Base-by-base conservation (phyloP, 148 eudicot species). In the Nepenthes gracilis region DNA sequence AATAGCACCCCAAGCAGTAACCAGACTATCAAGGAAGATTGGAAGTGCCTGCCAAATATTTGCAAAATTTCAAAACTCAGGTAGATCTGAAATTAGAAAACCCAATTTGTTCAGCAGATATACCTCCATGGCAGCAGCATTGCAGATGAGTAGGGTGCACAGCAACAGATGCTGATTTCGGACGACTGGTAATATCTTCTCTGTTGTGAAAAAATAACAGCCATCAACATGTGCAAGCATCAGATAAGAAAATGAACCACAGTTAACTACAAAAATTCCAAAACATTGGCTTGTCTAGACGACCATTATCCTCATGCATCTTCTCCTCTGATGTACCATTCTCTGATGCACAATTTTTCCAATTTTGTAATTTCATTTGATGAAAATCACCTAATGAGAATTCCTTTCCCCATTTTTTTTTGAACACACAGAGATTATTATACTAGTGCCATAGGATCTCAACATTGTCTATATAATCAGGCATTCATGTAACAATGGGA, bases 51-150 rank as follows among this genome's bases (percentile, higher is more conserved):
- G 86, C 58, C 35, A 55, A 54, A 55, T 11, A 35, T 55, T 55
- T 33, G 53, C 13, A 57, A 47, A 55, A 11, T 12, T 12, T 36
- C 53, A 14, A 52, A n/a, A 0, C 12, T 43, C 12, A 55, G 3
- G 9, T 54, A 60, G 8, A 15, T 45, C 7, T 43, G 13, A 9
- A 11, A 13, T 5, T n/a, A 49, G 15, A 11, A 12, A 60, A 15
- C 40, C 64, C 23, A 14, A 52, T 5, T 32, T 13, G 6, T 52
- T 13, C 60, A 36, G 36, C 14, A 33, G 37, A 12, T 33, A 47
- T 72, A 92, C 98, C 98, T 92, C 98, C 98, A 92, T 88, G 32
- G 98, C 81, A 47, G 80, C 96, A 61, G 98, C 98, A 81, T 93
- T 93, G 88, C 96, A 93, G 60, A 93, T 88, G 68, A 92, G 98